Base-by-base conservation (phyloP, 495 filamentous ascomycete species). In the Aspergillus indologenus region DNA sequence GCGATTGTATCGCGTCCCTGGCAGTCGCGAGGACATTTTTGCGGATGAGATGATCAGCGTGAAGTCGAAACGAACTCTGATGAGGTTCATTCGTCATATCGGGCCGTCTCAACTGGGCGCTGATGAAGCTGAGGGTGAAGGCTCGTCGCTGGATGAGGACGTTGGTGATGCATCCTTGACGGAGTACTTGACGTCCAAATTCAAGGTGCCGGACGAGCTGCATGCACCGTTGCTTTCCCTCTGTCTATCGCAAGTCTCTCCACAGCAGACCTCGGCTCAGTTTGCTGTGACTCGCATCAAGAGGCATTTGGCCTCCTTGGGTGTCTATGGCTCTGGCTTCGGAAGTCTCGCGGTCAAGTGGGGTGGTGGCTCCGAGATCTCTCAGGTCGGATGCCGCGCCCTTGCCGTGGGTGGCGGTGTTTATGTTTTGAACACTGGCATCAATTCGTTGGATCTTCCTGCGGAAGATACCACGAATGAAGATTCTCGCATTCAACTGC, bases 321-420 rank as follows among this genome's bases (percentile, higher is more conserved):
- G 93, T 21, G 69, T 90, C 1, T 90, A 95, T 63, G 92, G 92
- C 0, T 83, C 88, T 54, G 91, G 91, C 5, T 96, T 97, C 69
- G 88, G 90, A 31, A 86, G 87, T 48, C 83, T 97, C 11, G 77
- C 93, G 58, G 86, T 92, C 12, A 96, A 94, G 75, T 98, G 92
- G 87, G 94, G 94, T 20, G 92, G 95, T 58, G 80, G 85, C 11
- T 87, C 91, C n/a, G 94, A 98, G 73, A 86, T 98, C 59, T 82
- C 90, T 19, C 94, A 98, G 68, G 91, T 97, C 12, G 90, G 87
- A 14, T 98, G 94, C 65, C 89, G 94, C 58, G 91, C 94, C 40
- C 86, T 88, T 54, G 94, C 94, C 5, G 92, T 98, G 8, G 93
- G 95, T 4, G 95, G 94, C 29, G 90, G 86, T 18, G 83, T 95